Evolutionary conservation across 1,284 basidiomycete genomes (phyloP), one percentile per base, ranked within the genome.

Genomic region (Boletus semigastroideus): DNA sequence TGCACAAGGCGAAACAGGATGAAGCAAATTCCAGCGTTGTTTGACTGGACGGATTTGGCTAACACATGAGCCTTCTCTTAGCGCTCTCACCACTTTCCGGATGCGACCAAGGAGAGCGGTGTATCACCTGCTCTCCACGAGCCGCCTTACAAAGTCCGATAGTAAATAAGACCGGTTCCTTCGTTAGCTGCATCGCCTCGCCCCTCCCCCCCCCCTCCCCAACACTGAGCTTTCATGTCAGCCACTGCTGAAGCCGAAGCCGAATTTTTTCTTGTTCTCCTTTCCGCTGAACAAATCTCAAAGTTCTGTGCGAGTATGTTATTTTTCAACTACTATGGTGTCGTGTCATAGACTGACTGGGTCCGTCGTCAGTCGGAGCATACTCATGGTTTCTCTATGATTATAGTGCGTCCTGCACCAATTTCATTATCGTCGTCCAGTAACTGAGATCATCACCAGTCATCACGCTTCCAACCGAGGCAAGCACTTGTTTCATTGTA

Each of bases 321-420:
- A 25, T 47, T 7, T 6, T n/a, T 40, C 20, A 40, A 40, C n/a
- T n/a, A 10, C 17, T 20, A 16, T 40, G 5, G 7, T 19, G 19
- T 30, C 16, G 16, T 33, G 16, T n/a, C 17, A 20, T 19, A 13
- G 38, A 47, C 46, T 47, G 20, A 47, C 28, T 25, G 12, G 19
- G 22, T 25, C n/a, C n/a, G 8, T n/a, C 11, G 41, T 43, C 46
- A 47, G 46, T 47, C 20, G 46, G 46, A 25, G 46, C 46, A 40
- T 47, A 22, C 28, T 17, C 46, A 2, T 47, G 46, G 46, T 47
- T 40, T 47, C 38, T 47, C n/a, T 47, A 47, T n/a, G 46, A 47
- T n/a, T 40, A 47, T 47, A 2, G 46, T 47, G 28, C 38, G 37
- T 47, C 12, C 38, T 14, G 16, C 28, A 27, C 19, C 19, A 31